A percentile compares a stretch with the other conserved stretches of the same genome.
Conservation (phyloP, 139 green algal genomes). For the Chlorella sp. region DNA sequence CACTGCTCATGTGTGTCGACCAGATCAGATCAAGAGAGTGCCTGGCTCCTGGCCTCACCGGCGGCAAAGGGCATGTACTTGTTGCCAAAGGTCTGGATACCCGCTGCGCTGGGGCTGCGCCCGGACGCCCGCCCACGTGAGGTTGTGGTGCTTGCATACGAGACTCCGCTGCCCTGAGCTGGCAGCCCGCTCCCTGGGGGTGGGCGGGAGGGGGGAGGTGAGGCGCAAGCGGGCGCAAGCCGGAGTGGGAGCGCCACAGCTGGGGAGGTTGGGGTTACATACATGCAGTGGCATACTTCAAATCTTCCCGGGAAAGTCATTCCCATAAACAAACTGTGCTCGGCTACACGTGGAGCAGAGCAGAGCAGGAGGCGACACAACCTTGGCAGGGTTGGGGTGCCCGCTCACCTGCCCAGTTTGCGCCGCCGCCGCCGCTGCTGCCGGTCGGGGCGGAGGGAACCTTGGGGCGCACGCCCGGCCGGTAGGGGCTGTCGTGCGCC, state of each 20-base stretch:
- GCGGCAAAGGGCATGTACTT: slow-evolving; percentile 36
- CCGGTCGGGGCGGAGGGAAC: not conserved
- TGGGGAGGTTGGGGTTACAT: no score
- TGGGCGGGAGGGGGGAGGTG: no score
- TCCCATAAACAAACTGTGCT: no score
- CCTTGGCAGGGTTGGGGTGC: not conserved
- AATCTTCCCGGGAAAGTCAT: no score
- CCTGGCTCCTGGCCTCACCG: not conserved
- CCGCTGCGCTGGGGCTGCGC: slow-evolving; percentile 1
- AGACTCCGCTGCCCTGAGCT: no score
- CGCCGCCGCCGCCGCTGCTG: not conserved
- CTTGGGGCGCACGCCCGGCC: not conserved
- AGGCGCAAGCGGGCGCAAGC: no score
- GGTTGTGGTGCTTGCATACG: no score
- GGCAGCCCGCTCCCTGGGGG: no score
- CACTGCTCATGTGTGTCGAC: not conserved
- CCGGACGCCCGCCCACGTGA: not conserved
- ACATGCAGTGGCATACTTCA: no score
- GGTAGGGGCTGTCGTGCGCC: not conserved
- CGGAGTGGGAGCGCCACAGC: no score
- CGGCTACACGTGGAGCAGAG: no score
- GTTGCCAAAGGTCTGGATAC: slow-evolving; percentile 26
- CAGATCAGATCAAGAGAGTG: not conserved
- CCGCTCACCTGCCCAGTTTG: not conserved
- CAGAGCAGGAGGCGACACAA: not conserved